A percentile compares a stretch with the other conserved stretches of the same genome.
Evolutionary conservation across 2,329 filamentous ascomycete species (phyloP).

Genomic region (Diaporthe longicolla): DNA sequence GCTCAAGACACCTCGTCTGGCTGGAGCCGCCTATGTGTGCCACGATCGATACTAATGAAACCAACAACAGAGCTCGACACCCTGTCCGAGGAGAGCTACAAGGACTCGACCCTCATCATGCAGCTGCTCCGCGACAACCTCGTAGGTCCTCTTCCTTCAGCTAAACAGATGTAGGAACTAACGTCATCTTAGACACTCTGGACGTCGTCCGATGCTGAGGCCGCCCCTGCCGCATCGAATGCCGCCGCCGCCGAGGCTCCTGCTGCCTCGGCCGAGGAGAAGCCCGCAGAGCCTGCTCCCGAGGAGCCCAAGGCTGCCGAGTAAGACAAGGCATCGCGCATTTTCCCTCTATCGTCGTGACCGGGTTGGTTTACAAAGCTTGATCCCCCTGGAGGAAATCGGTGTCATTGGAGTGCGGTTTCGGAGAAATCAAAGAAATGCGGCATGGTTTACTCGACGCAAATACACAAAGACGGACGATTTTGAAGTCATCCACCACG

Average conservation of each 20-base stretch:
- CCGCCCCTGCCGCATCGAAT: conserved; percentile 69
- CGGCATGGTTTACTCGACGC: conserved; percentile 67
- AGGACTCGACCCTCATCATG: conserved; percentile 99
- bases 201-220: conserved; percentile 98
- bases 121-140: conserved; percentile 97
- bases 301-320: conserved; percentile 80
- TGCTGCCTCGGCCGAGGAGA: conserved; percentile 64
- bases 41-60: conserved; percentile 35
- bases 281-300: conserved; percentile 65
- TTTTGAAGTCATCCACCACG: conserved; percentile 55
- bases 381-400: conserved; percentile 63
- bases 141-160: conserved; percentile 65
- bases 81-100: conserved; percentile 98
- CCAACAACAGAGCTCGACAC: conserved; percentile 85
- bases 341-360: conserved; percentile 56
- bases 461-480: conserved; percentile 58
- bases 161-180: conserved; percentile 46
- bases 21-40: background rate
- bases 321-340: conserved; percentile 59
- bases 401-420: conserved; percentile 75
- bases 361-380: conserved; percentile 60
- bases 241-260: conserved; percentile 61
- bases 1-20: conserved; percentile 37
- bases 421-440: conserved; percentile 64
- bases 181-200: conserved; percentile 83